Evolutionary conservation across 106 monocot genomes (phyloP).

Genomic region (Dioscorea zingiberensis): DNA sequence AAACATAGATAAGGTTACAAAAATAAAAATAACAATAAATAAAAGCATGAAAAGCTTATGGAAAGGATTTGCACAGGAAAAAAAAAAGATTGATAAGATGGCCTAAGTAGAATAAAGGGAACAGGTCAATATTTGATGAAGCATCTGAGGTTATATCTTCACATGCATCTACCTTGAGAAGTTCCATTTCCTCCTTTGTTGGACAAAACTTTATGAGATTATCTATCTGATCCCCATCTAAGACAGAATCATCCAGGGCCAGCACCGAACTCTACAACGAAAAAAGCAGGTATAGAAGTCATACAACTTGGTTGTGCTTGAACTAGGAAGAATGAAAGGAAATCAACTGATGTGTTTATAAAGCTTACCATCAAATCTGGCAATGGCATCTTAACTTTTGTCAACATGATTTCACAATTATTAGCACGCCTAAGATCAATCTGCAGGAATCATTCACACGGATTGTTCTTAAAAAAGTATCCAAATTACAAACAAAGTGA

Average conservation of each 20-base stretch:
- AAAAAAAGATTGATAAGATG: no score
- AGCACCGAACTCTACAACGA: constrained; percentile 63
- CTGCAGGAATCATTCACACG: constrained; percentile 34
- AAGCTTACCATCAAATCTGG: constrained; percentile 76
- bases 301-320: neutral
- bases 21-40: neutral
- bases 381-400: constrained; percentile 92
- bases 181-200: constrained; percentile 90
- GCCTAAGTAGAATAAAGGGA: neutral
- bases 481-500: neutral
- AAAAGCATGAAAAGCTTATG: neutral
- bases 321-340: neutral
- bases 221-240: constrained; percentile 89
- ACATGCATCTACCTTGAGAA: constrained; percentile 54
- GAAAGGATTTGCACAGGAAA: neutral
- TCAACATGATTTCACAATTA: constrained; percentile 97
- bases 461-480: neutral
- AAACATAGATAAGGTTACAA: constrained; percentile 6
- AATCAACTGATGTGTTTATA: neutral
- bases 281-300: neutral
- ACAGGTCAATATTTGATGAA: neutral
- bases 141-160: neutral
- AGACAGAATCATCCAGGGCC: constrained; percentile 81
- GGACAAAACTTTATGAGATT: constrained; percentile 97
- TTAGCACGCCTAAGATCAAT: constrained; percentile 85